A percentile compares a stretch with the other conserved stretches of the same genome.
These are phyloP conservation scores for Fraxinus anomala DNA, from an alignment of 257 asterid genomes.

Conservation along the genomic window DNA sequence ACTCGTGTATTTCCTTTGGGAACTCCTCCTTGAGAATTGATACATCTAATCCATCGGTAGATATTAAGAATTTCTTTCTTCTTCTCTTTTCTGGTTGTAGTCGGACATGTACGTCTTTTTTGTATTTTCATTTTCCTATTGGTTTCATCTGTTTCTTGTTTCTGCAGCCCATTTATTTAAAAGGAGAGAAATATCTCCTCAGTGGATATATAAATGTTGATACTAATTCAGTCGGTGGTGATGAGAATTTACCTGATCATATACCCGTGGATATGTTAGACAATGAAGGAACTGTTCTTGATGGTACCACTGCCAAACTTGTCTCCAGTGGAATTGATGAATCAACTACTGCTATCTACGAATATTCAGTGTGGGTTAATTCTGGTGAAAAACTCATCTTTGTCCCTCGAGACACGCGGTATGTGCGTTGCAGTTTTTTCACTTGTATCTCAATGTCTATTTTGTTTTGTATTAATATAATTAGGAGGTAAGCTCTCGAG, in stretches of 20 bases:
- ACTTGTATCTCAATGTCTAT: constrained; percentile 26
- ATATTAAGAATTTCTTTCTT: constrained; percentile 17
- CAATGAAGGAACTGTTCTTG: constrained; percentile 52
- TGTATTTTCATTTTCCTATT: constrained; percentile 12
- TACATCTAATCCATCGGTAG: constrained; percentile 68
- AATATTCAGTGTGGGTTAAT: constrained; percentile 81
- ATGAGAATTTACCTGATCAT: constrained; percentile 53
- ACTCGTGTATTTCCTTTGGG: constrained; percentile 86
- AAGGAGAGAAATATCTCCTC: constrained; percentile 84
- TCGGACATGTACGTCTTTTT: constrained; percentile 13
- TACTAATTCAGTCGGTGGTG: constrained; percentile 29
- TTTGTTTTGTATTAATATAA: constrained; percentile 11
- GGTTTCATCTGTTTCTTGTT: constrained; percentile 30
- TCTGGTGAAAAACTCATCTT: constrained; percentile 61
- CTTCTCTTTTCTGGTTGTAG: background rate
- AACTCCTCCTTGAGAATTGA: constrained; percentile 65
- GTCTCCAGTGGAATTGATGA: constrained; percentile 49
- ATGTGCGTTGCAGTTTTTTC: constrained; percentile 29
- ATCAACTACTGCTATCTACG: constrained; percentile 48
- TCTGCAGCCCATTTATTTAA: constrained; percentile 77
- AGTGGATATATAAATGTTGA: constrained; percentile 70
- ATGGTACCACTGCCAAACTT: constrained; percentile 51
- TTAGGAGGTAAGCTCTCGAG: background rate
- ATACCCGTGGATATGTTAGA: constrained; percentile 64
- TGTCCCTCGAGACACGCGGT: constrained; percentile 82